Evolutionary conservation across 2,329 filamentous ascomycete genomes (phyloP).

Genomic region (Ophiocordyceps camponoti-rufipedis): DNA sequence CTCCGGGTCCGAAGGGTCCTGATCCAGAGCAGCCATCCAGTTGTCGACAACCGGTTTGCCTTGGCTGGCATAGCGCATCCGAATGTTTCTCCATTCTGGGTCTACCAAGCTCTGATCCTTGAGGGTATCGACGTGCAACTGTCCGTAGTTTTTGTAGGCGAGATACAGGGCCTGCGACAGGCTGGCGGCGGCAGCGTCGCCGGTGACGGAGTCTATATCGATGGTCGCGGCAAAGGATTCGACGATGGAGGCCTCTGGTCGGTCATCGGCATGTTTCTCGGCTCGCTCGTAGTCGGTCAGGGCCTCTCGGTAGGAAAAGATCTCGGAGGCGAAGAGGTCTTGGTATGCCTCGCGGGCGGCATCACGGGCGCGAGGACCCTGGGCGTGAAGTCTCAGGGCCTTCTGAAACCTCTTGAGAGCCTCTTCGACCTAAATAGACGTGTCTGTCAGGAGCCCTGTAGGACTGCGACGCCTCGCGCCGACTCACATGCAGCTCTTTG

Average conservation of each 20-base stretch:
- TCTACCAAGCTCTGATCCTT: constrained; percentile 19
- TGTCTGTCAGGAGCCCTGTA: too few species aligned
- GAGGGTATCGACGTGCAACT: constrained; percentile 61
- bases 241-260: constrained; percentile 18
- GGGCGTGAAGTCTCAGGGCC: constrained; percentile 78
- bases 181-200: constrained; percentile 61
- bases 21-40: constrained; percentile 40
- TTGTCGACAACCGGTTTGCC: constrained; percentile 30
- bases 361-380: constrained; percentile 58
- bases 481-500: constrained; percentile 62
- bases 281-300: constrained; percentile 66
- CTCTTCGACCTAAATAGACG: constrained; percentile 57
- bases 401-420: constrained; percentile 86
- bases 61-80: constrained; percentile 12
- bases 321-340: constrained; percentile 74
- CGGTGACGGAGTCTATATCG: constrained; percentile 40
- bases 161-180: constrained; percentile 81
- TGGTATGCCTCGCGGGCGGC: constrained; percentile 70
- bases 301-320: constrained; percentile 83
- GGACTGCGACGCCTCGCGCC: neutral
- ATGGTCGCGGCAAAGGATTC: constrained; percentile 32
- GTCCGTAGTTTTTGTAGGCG: constrained; percentile 87
- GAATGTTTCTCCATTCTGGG: constrained; percentile 27
- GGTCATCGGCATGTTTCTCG: constrained; percentile 33
- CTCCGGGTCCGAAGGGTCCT: constrained; percentile 49